Base-by-base conservation (phyloP, 345 rosid genomes). In the Aurinia saxatilis region DNA sequence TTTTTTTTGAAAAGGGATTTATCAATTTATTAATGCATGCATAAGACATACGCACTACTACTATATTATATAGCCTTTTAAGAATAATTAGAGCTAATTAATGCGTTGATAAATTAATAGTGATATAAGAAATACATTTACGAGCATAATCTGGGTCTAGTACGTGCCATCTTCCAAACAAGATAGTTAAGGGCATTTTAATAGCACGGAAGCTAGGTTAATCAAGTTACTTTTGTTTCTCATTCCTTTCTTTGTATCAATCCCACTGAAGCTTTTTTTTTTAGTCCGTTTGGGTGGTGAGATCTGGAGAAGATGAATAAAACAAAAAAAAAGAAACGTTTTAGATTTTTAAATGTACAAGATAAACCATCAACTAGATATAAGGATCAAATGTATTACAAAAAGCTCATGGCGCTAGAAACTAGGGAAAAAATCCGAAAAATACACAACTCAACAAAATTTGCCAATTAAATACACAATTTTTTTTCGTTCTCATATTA, bases 21-120 rank as follows among this genome's bases (percentile, higher is more conserved):
- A 9, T n/a, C 5, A 16, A 44, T 29, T 23, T 54, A 53, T 50
- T 42, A 19, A 47, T 62, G 57, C 74, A 62, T 62, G 57, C 57
- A 46, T 60, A 68, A 31, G 31, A 44, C 49, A 17, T 47, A 45
- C 41, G 42, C 65, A 67, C 41, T 47, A 38, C 5, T 46, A 15
- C n/a, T 55, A 27, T 66, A 45, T n/a, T 33, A 21, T 11, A 23
- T 62, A 25, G 16, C 56, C 37, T 39, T 50, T 4, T 2, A 62
- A 49, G 21, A 27, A 21, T 41, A 15, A 16, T 50, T 31, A 58
- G n/a, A n/a, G n/a, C n/a, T 21, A 18, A 39, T 40, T 21, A 18
- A 30, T 40, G 50, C 29, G 17, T 13, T 37, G 39, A 57, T 66
- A n/a, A n/a, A n/a, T n/a, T n/a, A n/a, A n/a, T n/a, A n/a, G n/a